Percentiles rank a stretch among this genome's conserved stretches.
These are phyloP conservation scores for Capsicum baccatum DNA, from an alignment of 257 asterid species.

Conservation along the genomic window DNA sequence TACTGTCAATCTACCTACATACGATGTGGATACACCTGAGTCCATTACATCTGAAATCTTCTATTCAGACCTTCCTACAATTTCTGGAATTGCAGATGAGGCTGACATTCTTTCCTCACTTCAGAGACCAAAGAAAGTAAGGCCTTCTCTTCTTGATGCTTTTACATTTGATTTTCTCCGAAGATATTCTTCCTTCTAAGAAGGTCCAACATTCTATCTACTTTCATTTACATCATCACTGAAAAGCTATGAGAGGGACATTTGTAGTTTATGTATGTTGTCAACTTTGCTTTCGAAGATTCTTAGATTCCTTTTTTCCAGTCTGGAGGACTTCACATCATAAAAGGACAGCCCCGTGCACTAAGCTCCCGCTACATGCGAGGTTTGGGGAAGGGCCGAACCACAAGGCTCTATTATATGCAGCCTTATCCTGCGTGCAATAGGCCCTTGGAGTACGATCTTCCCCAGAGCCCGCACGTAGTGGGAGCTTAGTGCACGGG, in stretches of 20 bases:
- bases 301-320: conserved; percentile 2
- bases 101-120: conserved; percentile 98
- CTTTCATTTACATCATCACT: not conserved
- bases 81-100: conserved; percentile 91
- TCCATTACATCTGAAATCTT: conserved; percentile 70
- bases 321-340: not conserved
- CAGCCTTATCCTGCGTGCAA: not conserved
- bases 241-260: conserved; percentile 12
- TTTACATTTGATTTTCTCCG: conserved; percentile 17
- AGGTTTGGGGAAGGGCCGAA: no score
- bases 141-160: conserved; percentile 34
- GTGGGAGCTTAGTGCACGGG: not conserved
- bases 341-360: not conserved
- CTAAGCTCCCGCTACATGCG: not conserved
- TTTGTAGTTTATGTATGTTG: conserved; percentile 20
- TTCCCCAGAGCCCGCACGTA: not conserved
- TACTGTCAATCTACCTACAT: conserved; percentile 75
- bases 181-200: not conserved
- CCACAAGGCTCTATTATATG: no score
- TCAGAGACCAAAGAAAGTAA: conserved; percentile 95
- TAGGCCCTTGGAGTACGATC: not conserved
- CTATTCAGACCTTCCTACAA: conserved; percentile 75
- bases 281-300: conserved; percentile 17
- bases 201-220: not conserved
- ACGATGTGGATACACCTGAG: conserved; percentile 53